These are phyloP conservation scores for Teunomyces barrocoloradensis DNA, from an alignment of 805 yeast genomes.

Conservation along the genomic window DNA sequence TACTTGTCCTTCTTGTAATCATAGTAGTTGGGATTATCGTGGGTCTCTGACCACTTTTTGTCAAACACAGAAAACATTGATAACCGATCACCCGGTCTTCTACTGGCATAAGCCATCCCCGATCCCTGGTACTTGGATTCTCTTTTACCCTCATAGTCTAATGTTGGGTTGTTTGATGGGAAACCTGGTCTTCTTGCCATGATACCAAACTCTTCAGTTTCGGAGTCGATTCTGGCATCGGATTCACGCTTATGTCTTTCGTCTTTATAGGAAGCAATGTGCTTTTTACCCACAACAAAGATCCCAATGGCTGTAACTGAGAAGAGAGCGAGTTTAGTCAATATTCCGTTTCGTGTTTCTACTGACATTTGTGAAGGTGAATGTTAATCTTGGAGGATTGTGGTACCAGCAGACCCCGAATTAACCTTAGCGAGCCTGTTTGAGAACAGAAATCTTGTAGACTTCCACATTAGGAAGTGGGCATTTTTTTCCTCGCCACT, in stretches of 20 bases:
- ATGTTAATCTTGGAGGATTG: not conserved
- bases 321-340: slow-evolving; percentile 33
- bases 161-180: slow-evolving; percentile 36
- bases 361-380: slow-evolving; percentile 12
- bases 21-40: not conserved
- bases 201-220: slow-evolving; percentile 27
- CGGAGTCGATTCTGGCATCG: slow-evolving; percentile 33
- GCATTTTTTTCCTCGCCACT: not conserved
- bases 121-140: slow-evolving; percentile 69
- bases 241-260: slow-evolving; percentile 33
- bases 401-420: not conserved
- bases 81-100: slow-evolving; percentile 55
- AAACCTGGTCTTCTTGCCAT: slow-evolving; percentile 52
- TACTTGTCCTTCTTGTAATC: not conserved
- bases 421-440: not conserved
- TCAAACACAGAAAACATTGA: slow-evolving; percentile 28
- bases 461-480: not conserved
- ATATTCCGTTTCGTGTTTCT: slow-evolving; percentile 38
- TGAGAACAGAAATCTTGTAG: not conserved
- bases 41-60: slow-evolving; percentile 9
- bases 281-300: slow-evolving; percentile 33
- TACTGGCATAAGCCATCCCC: slow-evolving; percentile 56
- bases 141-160: slow-evolving; percentile 38
- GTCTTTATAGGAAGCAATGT: slow-evolving; percentile 33
- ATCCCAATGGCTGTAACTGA: slow-evolving; percentile 29